Conservation (phyloP, 805 yeast species). For the Barnettozyma siamensis region DNA sequence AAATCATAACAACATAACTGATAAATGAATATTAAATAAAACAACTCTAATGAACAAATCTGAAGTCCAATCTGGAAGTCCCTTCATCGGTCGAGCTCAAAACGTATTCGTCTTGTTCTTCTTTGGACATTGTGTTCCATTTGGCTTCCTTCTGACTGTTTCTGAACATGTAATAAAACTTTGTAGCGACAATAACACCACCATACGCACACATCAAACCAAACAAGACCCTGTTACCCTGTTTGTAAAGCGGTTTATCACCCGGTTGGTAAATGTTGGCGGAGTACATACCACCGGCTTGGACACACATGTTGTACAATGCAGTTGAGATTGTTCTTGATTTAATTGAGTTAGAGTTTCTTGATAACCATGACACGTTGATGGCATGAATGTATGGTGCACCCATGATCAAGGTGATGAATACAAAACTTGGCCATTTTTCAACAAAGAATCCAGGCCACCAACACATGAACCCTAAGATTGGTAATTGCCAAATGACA, state of each 20-base stretch:
- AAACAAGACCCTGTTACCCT: slow-evolving; percentile 39
- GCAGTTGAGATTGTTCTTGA: slow-evolving; percentile 60
- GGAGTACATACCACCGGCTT: slow-evolving; percentile 49
- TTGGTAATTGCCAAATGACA: background rate
- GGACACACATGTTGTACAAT: slow-evolving; percentile 57
- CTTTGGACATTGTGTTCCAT: slow-evolving; percentile 7
- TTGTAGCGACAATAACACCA: background rate
- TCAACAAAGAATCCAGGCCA: slow-evolving; percentile 27
- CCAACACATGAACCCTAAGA: slow-evolving; percentile 1
- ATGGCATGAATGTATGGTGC: slow-evolving; percentile 7
- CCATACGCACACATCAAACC: background rate
- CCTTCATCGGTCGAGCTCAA: slow-evolving; percentile 1
- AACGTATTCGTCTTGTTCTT: slow-evolving; percentile 7
- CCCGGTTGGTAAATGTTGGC: slow-evolving; percentile 50
- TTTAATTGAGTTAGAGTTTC: slow-evolving; percentile 55
- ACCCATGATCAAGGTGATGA: slow-evolving; percentile 2
- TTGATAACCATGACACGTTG: slow-evolving; percentile 39
- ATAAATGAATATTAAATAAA: background rate
- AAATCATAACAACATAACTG: no score
- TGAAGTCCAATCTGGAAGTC: background rate
- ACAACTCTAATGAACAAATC: slow-evolving; percentile 1
- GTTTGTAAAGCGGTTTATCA: slow-evolving; percentile 53
- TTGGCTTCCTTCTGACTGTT: background rate
- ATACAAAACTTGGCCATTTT: slow-evolving; percentile 34
- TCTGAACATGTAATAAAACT: background rate